Base-by-base conservation (phyloP, 768 basidiomycete genomes). In the Suillus decipiens region DNA sequence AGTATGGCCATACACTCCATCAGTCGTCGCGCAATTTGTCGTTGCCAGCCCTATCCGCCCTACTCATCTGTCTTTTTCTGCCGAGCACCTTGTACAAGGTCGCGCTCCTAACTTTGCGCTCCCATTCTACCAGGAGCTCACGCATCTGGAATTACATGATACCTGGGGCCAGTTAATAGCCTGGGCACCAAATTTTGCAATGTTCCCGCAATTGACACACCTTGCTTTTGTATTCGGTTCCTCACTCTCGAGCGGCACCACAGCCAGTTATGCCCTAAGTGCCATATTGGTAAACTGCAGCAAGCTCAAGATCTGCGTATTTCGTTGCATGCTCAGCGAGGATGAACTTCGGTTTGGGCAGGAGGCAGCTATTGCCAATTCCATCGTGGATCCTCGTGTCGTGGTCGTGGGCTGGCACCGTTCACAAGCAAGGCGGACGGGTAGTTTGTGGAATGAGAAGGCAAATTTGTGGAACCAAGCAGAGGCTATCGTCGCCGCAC, bases 81-180 rank as follows among this genome's bases (percentile, higher is more conserved):
- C 34, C 34, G 54, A 55, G n/a, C 34, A 55, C 14, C 34, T 55
- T 14, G 54, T 34, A 36, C 7, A 3, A 36, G 7, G n/a, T 7
- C 14, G 34, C 12, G 12, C 14, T 22, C 54, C 54, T 15, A 28
- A 59, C 24, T 59, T 59, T 50, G 9, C 22, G 9, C 41, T 42
- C 24, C 58, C 58, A 42, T 59, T 59, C 10, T 59, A 53, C 58
- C 41, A 34, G 34, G 45, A 59, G 11, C 28, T 59, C 24, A 59
- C 58, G 45, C 45, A 59, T 24, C 7, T 59, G 19, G 58, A 59
- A 28, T 10, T 59, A 8, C 31, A 59, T 22, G 58, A 59, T 50
- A 42, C 43, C 31, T 59, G 58, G 58, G 41, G 41, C 19, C 58
- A 50, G 58, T 42, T 42, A 22, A 53, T 59, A 8, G 31, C 22